Percentiles rank a stretch among this genome's conserved stretches.
Evolutionary conservation across 2,329 filamentous ascomycete species (phyloP).

Genomic region (Orbilia blumenaviensis): DNA sequence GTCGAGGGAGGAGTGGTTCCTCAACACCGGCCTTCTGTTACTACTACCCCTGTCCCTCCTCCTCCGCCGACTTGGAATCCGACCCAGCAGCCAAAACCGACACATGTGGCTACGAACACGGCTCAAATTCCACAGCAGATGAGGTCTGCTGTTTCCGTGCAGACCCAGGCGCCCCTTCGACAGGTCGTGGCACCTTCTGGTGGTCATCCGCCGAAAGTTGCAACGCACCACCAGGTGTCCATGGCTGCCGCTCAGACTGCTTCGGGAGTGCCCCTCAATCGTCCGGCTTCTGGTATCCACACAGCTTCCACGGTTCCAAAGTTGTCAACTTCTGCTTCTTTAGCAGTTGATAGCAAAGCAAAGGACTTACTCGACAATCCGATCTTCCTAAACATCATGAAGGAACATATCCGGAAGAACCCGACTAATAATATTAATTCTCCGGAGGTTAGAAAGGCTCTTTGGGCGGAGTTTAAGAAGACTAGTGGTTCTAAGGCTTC

Average conservation of each 20-base stretch:
- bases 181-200: neutral
- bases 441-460: constrained; percentile 26
- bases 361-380: constrained; percentile 37
- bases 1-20: neutral
- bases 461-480: constrained; percentile 41
- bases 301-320: neutral
- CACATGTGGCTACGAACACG: neutral
- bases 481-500: constrained; percentile 12
- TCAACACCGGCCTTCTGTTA: constrained; percentile 6
- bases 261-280: neutral
- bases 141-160: neutral
- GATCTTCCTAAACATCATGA: constrained; percentile 38
- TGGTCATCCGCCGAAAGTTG: neutral
- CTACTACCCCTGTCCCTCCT: constrained; percentile 12
- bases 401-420: constrained; percentile 27
- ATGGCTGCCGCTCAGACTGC: neutral
- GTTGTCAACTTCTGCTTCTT: neutral
- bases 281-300: neutral
- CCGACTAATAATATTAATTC: constrained; percentile 39
- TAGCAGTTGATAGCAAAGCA: constrained; percentile 35
- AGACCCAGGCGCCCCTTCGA: constrained; percentile 10
- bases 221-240: neutral
- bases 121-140: constrained; percentile 5
- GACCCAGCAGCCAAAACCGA: constrained; percentile 14
- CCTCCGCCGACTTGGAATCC: constrained; percentile 48